A percentile compares a stretch with the other conserved stretches of the same genome.
phyloP scores from a whole-genome alignment of 1,139 yeast species.

The Zygoascus meyerae region DNA sequence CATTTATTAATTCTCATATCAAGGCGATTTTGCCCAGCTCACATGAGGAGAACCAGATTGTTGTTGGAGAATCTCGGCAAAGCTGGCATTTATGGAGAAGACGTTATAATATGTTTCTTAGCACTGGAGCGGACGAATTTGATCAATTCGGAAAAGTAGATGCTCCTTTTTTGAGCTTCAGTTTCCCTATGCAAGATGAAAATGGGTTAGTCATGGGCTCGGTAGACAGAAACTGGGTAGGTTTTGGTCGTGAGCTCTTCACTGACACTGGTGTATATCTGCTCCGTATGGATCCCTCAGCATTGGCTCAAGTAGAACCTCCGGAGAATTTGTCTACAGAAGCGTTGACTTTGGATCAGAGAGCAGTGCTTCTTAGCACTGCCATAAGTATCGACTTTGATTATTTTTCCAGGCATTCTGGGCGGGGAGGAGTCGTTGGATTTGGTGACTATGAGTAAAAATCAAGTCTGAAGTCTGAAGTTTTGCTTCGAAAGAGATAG shows the following conservation, averaged over 20 bases:
- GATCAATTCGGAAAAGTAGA: constrained; percentile 81
- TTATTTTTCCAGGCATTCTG: constrained; percentile 82
- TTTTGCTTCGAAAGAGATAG: too few relatives aligned
- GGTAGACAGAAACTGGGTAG: constrained; percentile 92
- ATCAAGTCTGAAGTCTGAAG: too few relatives aligned
- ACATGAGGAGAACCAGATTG: constrained; percentile 39
- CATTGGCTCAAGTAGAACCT: constrained; percentile 38
- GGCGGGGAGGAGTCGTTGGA: constrained; percentile 31
- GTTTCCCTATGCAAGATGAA: constrained; percentile 67
- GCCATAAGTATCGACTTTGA: constrained; percentile 93
- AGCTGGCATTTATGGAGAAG: constrained; percentile 95
- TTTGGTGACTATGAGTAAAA: constrained; percentile 37
- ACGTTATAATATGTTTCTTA: constrained; percentile 62
- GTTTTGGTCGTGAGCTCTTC: constrained; percentile 83
- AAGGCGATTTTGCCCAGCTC: constrained; percentile 56
- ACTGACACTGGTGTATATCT: constrained; percentile 94
- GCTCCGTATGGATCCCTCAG: constrained; percentile 70
- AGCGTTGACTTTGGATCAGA: constrained; percentile 62
- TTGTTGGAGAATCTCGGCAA: constrained; percentile 81
- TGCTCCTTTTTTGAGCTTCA: constrained; percentile 80
- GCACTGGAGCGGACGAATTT: constrained; percentile 37
- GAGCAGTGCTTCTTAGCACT: constrained; percentile 79
- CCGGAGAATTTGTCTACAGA: constrained; percentile 23
- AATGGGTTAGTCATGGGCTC: constrained; percentile 58
- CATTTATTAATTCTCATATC: constrained; percentile 83